These are phyloP conservation scores for Isabelozyma rhagii DNA, from an alignment of 805 yeast genomes.

Conservation along the genomic window DNA sequence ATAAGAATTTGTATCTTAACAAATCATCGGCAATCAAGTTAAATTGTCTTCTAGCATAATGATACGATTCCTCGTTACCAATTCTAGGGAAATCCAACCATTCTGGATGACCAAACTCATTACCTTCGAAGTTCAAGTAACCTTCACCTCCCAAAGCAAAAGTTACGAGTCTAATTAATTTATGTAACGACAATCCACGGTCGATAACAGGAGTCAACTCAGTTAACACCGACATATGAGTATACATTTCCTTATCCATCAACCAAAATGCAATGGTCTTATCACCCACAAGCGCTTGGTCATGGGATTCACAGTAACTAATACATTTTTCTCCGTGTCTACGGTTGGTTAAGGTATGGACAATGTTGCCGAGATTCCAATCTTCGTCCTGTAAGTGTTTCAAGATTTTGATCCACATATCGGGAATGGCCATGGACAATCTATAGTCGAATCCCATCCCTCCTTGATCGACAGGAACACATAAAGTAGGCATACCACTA, in stretches of 20 bases:
- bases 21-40: conserved; percentile 77
- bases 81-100: conserved; percentile 96
- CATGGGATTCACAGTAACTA: conserved; percentile 92
- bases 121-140: conserved; percentile 93
- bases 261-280: conserved; percentile 96
- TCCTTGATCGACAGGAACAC: conserved; percentile 68
- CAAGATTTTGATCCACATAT: conserved; percentile 95
- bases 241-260: conserved; percentile 98
- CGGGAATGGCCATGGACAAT: conserved; percentile 95
- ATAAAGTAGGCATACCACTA: conserved; percentile 94
- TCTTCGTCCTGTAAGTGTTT: conserved; percentile 83
- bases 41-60: conserved; percentile 94
- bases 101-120: conserved; percentile 98
- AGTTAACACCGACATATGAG: conserved; percentile 80
- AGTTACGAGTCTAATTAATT: conserved; percentile 83
- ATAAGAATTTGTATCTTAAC: conserved; percentile 73
- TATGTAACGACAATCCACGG: conserved; percentile 88
- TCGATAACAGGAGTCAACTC: conserved; percentile 76
- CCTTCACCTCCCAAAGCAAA: conserved; percentile 97
- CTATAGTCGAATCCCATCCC: conserved; percentile 95
- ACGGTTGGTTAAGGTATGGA: conserved; percentile 80
- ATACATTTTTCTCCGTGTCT: conserved; percentile 86
- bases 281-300: conserved; percentile 96
- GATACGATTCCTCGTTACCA: conserved; percentile 85
- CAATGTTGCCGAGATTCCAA: conserved; percentile 85